Percentiles rank a stretch among this genome's conserved stretches.
Evolutionary conservation across 768 basidiomycete species (phyloP).

Genomic region (Hypholoma fasciculare): DNA sequence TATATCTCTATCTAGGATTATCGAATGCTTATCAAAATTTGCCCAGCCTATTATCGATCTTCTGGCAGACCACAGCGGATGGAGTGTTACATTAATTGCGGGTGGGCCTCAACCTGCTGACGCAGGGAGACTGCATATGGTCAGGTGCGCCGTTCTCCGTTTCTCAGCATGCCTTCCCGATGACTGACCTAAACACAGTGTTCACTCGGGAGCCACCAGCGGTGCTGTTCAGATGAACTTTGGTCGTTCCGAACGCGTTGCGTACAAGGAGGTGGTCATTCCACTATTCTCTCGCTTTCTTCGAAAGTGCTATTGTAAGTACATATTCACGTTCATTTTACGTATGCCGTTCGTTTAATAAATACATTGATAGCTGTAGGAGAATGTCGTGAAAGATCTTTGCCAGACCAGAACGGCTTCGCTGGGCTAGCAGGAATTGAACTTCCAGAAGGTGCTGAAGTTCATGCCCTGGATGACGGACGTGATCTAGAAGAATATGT

Average conservation of each 20-base stretch:
- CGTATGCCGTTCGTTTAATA: neutral
- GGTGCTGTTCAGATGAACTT: constrained; percentile 20
- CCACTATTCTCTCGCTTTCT: constrained; percentile 18
- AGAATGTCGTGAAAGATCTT: constrained; percentile 11
- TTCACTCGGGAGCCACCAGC: constrained; percentile 17
- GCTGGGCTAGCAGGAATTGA: neutral
- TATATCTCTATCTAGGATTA: constrained; percentile 1
- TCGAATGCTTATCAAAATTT: constrained; percentile 4
- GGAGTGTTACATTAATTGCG: constrained; percentile 12
- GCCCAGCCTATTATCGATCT: constrained; percentile 13
- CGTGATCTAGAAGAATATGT: neutral
- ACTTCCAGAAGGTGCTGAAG: neutral
- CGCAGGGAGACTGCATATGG: constrained; percentile 6
- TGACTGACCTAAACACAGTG: constrained; percentile 3
- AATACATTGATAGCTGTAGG: constrained; percentile 6
- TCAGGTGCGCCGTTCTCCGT: constrained; percentile 4
- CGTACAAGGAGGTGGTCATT: constrained; percentile 11
- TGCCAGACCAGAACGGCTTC: constrained; percentile 2
- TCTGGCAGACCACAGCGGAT: constrained; percentile 7
- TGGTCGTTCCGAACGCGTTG: constrained; percentile 8
- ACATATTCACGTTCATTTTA: neutral
- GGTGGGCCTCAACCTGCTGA: constrained; percentile 19
- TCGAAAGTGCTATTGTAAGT: constrained; percentile 17
- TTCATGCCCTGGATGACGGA: neutral
- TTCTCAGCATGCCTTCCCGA: too few relatives aligned